Base-by-base conservation (phyloP, 108 stramenopile genomes). In the Aurantiochytrium sp. region DNA sequence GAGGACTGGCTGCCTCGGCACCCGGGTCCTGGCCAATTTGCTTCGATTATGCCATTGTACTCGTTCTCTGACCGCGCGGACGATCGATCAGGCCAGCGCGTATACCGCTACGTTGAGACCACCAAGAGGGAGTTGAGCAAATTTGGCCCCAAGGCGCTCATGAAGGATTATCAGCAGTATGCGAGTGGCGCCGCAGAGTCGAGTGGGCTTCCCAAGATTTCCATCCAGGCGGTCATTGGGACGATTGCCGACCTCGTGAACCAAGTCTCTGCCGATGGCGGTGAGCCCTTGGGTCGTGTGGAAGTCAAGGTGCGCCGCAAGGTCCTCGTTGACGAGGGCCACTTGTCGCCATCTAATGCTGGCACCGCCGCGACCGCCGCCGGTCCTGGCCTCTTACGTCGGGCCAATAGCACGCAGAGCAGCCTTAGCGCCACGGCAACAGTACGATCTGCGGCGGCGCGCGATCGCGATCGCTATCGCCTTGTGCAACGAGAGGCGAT, bases 1-100 rank as follows among this genome's bases (percentile, higher is more conserved):
- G 76, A 83, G 23, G 76, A 83, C 49, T 83, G 76, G 76, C 76
- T 83, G 6, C 76, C 76, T 43, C 76, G 76, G 51, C 45, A 53
- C 25, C 76, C 76, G 10, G 49, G 49, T 6, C 49, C 76, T 25
- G 76, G 76, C 49, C 49, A 83, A 23, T 83, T 83, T 12, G 49
- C 76, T 2, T 83, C 76, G 3, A 18, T 83, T 6, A 83, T 53
- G 49, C 76, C 76, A 16, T 45, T 83, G n/a, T 53, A 83, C 51
- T 53, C 76, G 49, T 53, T 83, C 51, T 25, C 76, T 6, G 51
- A 12, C 76, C 45, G 51, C 45, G 19, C 76, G 8, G 76, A 83
- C 51, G 76, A 83, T 35, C 49, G 49, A 0, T 6, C 76, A 12
- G 51, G 51, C 4, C 76, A 83, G 25, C 64, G 64, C 64, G 64